phyloP scores from a whole-genome alignment of 23 red algal species.

The Gracilaria gracilis region DNA sequence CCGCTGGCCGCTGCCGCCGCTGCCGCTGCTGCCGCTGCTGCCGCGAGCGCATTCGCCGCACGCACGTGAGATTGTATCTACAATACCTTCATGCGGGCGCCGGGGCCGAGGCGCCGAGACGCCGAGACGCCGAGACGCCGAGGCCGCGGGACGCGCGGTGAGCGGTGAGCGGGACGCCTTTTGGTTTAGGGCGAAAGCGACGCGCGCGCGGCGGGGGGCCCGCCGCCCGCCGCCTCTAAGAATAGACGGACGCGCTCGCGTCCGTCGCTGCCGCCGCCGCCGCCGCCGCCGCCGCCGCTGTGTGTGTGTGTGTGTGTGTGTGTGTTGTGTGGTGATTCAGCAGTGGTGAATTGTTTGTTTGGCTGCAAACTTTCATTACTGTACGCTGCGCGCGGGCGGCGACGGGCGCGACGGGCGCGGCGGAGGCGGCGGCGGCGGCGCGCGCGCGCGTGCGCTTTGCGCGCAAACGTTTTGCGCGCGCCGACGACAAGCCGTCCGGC shows the following conservation, averaged over 20 bases:
- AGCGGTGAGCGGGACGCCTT: background rate
- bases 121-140: background rate
- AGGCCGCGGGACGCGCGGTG: background rate
- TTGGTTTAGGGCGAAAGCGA: background rate
- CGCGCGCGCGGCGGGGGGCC: background rate
- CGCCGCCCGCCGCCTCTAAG: background rate
- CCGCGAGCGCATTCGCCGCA: no score
- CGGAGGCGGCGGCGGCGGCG: background rate
- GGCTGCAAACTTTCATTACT: constrained; percentile 19
- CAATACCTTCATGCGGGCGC: background rate
- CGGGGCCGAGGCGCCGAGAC: no score
- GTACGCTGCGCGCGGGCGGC: background rate
- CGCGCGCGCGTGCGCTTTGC: background rate
- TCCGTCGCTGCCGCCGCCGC: no score
- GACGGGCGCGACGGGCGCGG: no score
- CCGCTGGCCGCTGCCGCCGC: no score
- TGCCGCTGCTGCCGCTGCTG: no score
- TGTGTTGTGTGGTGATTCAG: no score
- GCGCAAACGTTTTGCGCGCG: no score
- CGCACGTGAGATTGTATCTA: no score
- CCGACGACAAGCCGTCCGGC: no score
- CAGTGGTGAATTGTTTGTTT: background rate
- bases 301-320: background rate
- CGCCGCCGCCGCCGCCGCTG: no score
- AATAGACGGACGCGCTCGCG: no score